These are phyloP conservation scores for Candida dajiaensis DNA, from an alignment of 805 yeast species.

Conservation along the genomic window DNA sequence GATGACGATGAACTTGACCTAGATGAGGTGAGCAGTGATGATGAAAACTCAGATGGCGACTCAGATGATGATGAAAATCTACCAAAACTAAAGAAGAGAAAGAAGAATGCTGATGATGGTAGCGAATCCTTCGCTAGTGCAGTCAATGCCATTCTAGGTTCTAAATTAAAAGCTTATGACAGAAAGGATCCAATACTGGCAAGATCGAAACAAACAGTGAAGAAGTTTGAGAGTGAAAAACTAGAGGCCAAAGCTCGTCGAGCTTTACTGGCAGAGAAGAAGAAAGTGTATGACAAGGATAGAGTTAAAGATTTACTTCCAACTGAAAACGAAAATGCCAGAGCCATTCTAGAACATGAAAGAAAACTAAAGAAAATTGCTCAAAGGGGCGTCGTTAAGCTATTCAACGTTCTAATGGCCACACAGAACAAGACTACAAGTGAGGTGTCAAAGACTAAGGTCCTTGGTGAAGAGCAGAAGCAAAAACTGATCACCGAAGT, in stretches of 20 bases:
- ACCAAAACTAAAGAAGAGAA: conserved; percentile 47
- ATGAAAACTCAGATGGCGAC: conserved; percentile 20
- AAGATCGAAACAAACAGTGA: conserved; percentile 64
- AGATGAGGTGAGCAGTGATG: conserved; percentile 10
- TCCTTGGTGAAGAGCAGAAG: conserved; percentile 35
- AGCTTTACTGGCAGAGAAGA: conserved; percentile 65
- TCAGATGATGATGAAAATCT: conserved; percentile 32
- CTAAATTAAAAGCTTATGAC: conserved; percentile 83
- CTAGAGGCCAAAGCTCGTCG: conserved; percentile 80
- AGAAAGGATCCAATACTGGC: conserved; percentile 88
- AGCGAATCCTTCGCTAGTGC: conserved; percentile 76
- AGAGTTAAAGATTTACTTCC: conserved; percentile 69
- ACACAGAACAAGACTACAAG: conserved; percentile 62
- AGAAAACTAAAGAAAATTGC: conserved; percentile 70
- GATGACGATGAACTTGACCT: conserved; percentile 14
- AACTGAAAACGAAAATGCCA: conserved; percentile 47
- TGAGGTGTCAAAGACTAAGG: conserved; percentile 43
- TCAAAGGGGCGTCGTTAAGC: conserved; percentile 79
- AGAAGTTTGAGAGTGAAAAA: conserved; percentile 73
- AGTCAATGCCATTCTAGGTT: conserved; percentile 73
- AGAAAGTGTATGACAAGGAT: conserved; percentile 55
- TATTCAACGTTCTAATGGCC: conserved; percentile 76
- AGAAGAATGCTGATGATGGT: conserved; percentile 61
- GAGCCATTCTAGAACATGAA: conserved; percentile 61
- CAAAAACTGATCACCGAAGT: conserved; percentile 68